Evolutionary conservation across 768 basidiomycete genomes (phyloP).

Genomic region (Tylopilus balloui): DNA sequence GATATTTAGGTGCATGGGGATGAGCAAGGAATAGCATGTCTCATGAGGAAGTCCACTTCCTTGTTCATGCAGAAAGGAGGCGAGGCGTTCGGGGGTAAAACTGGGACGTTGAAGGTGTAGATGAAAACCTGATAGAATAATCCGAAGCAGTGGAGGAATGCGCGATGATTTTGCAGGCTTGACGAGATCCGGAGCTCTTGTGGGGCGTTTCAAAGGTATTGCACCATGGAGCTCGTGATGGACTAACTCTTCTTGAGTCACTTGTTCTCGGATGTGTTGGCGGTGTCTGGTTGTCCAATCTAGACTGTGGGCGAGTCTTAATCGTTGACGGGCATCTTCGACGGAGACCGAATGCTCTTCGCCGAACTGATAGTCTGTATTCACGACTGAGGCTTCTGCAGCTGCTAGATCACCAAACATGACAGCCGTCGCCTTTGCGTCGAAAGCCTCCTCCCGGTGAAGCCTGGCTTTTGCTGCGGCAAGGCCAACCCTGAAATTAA

Average conservation of each 20-base stretch:
- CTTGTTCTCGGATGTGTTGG: slow-evolving; percentile 43
- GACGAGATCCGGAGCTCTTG: slow-evolving; percentile 43
- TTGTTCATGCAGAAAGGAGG: slow-evolving; percentile 61
- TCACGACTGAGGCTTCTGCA: slow-evolving; percentile 32
- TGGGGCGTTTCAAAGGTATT: slow-evolving; percentile 26
- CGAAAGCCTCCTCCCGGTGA: slow-evolving; percentile 77
- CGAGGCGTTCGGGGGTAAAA: slow-evolving; percentile 50
- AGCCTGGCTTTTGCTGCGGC: slow-evolving; percentile 66
- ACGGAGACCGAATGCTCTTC: slow-evolving; percentile 62
- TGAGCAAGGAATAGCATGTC: slow-evolving; percentile 70
- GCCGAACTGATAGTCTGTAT: slow-evolving; percentile 60
- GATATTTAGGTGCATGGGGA: slow-evolving; percentile 78
- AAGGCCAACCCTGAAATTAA: slow-evolving; percentile 69
- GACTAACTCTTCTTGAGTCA: slow-evolving; percentile 45
- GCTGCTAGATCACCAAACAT: slow-evolving; percentile 27
- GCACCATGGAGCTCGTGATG: slow-evolving; percentile 43
- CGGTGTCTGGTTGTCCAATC: slow-evolving; percentile 65
- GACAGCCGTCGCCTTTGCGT: slow-evolving; percentile 71
- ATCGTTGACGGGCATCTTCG: slow-evolving; percentile 63
- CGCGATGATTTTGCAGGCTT: slow-evolving; percentile 31
- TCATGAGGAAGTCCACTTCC: slow-evolving; percentile 66
- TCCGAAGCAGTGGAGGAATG: slow-evolving; percentile 67
- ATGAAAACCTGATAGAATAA: slow-evolving; percentile 53
- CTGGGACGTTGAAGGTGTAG: slow-evolving; percentile 56
- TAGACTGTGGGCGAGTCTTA: slow-evolving; percentile 64